These are phyloP conservation scores for Camellia granthamiana DNA, from an alignment of 148 eudicot species.

Conservation along the genomic window DNA sequence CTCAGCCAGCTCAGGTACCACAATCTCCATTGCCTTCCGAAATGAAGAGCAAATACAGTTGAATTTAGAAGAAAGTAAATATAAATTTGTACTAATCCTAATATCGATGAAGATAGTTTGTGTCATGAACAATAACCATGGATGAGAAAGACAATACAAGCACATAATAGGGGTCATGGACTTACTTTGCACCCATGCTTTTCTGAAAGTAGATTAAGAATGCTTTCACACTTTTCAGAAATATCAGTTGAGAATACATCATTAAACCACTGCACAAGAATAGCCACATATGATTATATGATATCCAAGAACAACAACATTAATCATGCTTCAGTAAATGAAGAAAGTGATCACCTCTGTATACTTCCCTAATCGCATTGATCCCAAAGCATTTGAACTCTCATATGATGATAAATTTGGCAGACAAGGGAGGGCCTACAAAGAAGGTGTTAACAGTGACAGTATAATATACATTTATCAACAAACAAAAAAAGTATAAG, in stretches of 20 bases:
- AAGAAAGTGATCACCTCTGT: slow-evolving; percentile 56
- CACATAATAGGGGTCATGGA: neutral
- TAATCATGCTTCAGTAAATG: neutral
- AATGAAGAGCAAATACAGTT: slow-evolving; percentile 20
- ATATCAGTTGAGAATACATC: slow-evolving; percentile 88
- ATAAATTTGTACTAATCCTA: neutral
- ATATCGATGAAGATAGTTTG: neutral
- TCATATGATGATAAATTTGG: slow-evolving; percentile 61
- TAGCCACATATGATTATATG: neutral
- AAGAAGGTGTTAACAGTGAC: slow-evolving; percentile 12
- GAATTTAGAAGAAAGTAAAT: slow-evolving; percentile 6
- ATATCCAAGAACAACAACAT: slow-evolving; percentile 12
- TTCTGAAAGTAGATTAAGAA: slow-evolving; percentile 64
- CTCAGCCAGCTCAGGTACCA: slow-evolving; percentile 78
- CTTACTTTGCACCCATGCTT: slow-evolving; percentile 72
- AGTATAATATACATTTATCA: neutral
- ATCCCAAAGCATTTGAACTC: slow-evolving; percentile 41
- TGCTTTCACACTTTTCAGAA: slow-evolving; percentile 72
- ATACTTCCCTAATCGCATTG: slow-evolving; percentile 78
- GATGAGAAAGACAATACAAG: slow-evolving; percentile 6
- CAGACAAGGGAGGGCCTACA: slow-evolving; percentile 77
- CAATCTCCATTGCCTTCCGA: slow-evolving; percentile 66
- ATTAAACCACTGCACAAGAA: slow-evolving; percentile 86
- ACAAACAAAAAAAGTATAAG: too few relatives aligned
- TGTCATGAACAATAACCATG: slow-evolving; percentile 1